Conservation (phyloP, 1,284 basidiomycete species). For the Trametes polyzona region DNA sequence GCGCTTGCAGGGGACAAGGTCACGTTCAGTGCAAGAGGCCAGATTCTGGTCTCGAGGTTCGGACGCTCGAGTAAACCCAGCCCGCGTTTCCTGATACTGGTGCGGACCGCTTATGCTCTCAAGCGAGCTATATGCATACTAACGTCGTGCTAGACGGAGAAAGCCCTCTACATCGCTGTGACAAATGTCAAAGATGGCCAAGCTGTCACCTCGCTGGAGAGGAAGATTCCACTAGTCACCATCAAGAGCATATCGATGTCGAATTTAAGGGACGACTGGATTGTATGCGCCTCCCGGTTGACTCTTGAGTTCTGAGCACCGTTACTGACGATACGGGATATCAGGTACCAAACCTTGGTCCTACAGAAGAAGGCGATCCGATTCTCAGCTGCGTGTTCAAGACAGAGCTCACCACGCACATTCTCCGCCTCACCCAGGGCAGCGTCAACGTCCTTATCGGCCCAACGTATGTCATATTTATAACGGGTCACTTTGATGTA, state of each 20-base stretch:
- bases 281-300: conserved; percentile 53
- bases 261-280: conserved; percentile 93
- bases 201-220: conserved; percentile 70
- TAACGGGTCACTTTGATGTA: not conserved
- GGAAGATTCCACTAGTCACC: conserved; percentile 88
- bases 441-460: conserved; percentile 77
- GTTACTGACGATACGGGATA: not conserved
- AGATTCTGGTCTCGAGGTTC: conserved; percentile 87
- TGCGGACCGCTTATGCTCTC: conserved; percentile 44
- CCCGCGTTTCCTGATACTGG: conserved; percentile 90
- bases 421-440: conserved; percentile 83
- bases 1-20: conserved; percentile 67
- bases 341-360: conserved; percentile 75
- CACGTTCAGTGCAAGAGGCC: conserved; percentile 84
- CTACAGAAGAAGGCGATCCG: conserved; percentile 94
- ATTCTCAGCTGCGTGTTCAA: conserved; percentile 93
- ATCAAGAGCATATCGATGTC: conserved; percentile 90
- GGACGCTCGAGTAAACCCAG: conserved; percentile 90
- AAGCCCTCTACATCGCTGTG: conserved; percentile 86
- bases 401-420: conserved; percentile 88
- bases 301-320: not conserved
- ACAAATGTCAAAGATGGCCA: conserved; percentile 72
- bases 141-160: conserved; percentile 69
- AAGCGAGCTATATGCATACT: not conserved
- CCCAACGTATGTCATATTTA: conserved; percentile 74